Conservation (phyloP, 352 stramenopile genomes). For the Pythium pyrilobum region DNA sequence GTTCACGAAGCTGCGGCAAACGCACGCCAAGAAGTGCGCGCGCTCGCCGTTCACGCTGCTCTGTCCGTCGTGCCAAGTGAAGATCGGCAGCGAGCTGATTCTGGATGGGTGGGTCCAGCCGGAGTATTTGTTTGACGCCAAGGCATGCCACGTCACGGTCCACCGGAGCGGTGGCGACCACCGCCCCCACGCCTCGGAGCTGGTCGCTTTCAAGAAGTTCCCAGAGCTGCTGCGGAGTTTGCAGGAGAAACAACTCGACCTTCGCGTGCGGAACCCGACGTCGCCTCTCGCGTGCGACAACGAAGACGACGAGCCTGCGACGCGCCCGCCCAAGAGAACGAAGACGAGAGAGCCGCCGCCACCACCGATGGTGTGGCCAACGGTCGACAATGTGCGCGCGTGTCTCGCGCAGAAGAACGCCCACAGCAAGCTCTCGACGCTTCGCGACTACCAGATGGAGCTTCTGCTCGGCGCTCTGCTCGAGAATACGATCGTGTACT, state of each 20-base stretch:
- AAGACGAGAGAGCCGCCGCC: not conserved
- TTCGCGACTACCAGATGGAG: constrained; percentile 69
- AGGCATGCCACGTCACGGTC: constrained; percentile 30
- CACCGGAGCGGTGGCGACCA: not conserved
- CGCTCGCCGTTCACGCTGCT: constrained; percentile 43
- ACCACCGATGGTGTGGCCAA: constrained; percentile 18
- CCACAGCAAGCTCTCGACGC: constrained; percentile 32
- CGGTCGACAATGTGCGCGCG: constrained; percentile 21
- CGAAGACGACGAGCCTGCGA: not conserved
- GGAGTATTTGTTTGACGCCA: constrained; percentile 47
- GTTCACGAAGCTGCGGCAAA: constrained; percentile 40
- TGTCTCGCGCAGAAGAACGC: constrained; percentile 8
- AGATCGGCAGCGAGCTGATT: constrained; percentile 42
- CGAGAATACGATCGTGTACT: constrained; percentile 77
- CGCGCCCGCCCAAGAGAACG: not conserved
- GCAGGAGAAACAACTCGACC: not conserved
- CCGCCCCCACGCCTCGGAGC: not conserved
- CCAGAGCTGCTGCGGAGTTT: constrained; percentile 3
- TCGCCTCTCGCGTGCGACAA: not conserved
- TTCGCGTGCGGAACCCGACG: not conserved
- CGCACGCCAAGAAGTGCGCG: constrained; percentile 35
- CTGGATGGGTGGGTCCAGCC: constrained; percentile 18
- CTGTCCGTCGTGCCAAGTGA: constrained; percentile 39
- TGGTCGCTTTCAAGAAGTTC: constrained; percentile 12
- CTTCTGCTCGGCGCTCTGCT: constrained; percentile 57